Evolutionary conservation across 2,329 filamentous ascomycete species (phyloP).

Genomic region (Coniochaeta hoffmannii): DNA sequence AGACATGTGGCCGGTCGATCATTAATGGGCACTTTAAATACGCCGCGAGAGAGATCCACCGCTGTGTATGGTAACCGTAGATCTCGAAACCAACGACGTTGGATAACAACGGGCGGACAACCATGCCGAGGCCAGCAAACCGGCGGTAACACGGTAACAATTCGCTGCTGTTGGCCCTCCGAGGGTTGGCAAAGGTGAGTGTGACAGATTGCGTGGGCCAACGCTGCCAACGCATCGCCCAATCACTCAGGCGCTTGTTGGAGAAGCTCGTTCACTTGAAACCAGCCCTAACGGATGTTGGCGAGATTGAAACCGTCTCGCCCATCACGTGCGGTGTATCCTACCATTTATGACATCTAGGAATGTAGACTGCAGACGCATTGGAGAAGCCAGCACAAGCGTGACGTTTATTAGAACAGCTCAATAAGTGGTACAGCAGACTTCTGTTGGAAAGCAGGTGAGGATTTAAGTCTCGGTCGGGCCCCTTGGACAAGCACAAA

Average conservation of each 20-base stretch:
- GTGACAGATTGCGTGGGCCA: background rate
- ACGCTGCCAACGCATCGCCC: constrained; percentile 1
- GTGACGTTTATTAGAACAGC: background rate
- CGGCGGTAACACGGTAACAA: constrained; percentile 1
- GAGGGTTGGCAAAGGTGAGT: background rate
- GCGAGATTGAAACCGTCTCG: background rate
- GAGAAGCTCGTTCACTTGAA: constrained; percentile 12
- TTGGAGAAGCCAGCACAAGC: background rate
- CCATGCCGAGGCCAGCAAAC: background rate
- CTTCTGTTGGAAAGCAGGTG: background rate
- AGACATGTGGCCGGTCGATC: constrained; percentile 6
- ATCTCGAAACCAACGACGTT: background rate
- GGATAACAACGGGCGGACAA: background rate
- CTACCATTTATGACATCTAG: background rate
- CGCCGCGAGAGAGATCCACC: background rate
- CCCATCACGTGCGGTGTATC: no score
- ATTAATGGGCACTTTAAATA: constrained; percentile 4
- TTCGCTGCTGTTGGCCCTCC: background rate
- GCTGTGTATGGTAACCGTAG: background rate
- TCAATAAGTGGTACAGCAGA: no score
- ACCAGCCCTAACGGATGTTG: constrained; percentile 10
- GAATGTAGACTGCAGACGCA: background rate
- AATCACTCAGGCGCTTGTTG: constrained; percentile 5
- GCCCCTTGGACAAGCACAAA: background rate
- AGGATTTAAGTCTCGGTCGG: background rate